Conservation (phyloP, 2,329 filamentous ascomycete genomes). For the Neodidymelliopsis sp. region DNA sequence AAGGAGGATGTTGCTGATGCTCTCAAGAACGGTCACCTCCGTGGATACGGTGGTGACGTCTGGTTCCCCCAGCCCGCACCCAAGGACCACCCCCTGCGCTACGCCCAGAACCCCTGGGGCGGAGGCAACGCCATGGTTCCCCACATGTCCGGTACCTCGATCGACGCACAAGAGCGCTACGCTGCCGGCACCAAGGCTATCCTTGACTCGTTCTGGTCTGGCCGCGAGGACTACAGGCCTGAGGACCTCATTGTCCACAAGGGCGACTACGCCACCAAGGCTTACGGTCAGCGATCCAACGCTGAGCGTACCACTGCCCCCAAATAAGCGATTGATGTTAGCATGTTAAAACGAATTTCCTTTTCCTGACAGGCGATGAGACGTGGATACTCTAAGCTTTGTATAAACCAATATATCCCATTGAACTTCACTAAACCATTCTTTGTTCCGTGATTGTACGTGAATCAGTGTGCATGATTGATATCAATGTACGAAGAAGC, state of each 20-base stretch:
- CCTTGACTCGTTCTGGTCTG: conserved; percentile 87
- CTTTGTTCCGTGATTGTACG: too few relatives aligned
- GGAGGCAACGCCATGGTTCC: conserved; percentile 99
- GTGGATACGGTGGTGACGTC: conserved; percentile 86
- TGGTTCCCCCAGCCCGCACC: conserved; percentile 99
- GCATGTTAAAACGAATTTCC: conserved; percentile 29
- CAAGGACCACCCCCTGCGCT: conserved; percentile 89
- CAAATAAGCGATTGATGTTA: conserved; percentile 26
- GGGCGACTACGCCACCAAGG: conserved; percentile 94
- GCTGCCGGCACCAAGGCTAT: conserved; percentile 88
- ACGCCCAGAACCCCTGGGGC: conserved; percentile 92
- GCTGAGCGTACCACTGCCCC: conserved; percentile 15
- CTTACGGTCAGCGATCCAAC: conserved; percentile 78
- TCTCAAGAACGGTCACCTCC: conserved; percentile 88
- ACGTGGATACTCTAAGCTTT: conserved; percentile 24
- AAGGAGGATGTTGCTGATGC: conserved; percentile 98
- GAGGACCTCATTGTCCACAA: conserved; percentile 90
- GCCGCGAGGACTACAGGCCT: conserved; percentile 84
- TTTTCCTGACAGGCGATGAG: conserved; percentile 21
- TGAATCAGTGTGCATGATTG: too few relatives aligned
- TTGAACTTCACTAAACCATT: conserved; percentile 22
- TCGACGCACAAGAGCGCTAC: conserved; percentile 88
- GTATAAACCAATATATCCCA: conserved; percentile 36
- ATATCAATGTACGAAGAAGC: too few relatives aligned
- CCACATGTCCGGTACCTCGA: conserved; percentile 98